phyloP scores from a whole-genome alignment of 805 yeast genomes.

The Kluyveromyces siamensis region DNA sequence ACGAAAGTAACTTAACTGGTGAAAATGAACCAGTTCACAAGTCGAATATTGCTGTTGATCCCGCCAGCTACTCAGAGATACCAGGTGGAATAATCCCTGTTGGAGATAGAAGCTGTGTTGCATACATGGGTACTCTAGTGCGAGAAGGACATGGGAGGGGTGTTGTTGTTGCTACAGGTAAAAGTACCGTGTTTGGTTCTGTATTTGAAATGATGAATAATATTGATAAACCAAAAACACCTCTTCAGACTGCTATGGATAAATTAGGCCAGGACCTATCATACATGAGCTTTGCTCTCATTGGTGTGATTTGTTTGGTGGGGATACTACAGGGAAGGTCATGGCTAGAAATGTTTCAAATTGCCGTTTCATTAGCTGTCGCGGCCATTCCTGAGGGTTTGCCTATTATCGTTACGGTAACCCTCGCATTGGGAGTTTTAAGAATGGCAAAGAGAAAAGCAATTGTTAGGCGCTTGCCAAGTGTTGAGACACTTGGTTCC shows the following conservation, averaged over 20 bases:
- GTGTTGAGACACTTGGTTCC: constrained; percentile 91
- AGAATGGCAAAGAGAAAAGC: constrained; percentile 95
- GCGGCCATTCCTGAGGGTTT: constrained; percentile 99
- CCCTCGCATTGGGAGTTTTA: constrained; percentile 89
- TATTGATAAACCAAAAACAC: constrained; percentile 96
- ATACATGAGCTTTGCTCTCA: constrained; percentile 71
- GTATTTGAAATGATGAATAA: constrained; percentile 93
- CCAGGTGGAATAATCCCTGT: constrained; percentile 39
- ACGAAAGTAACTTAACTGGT: constrained; percentile 93
- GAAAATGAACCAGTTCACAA: constrained; percentile 86
- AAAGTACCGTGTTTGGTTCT: constrained; percentile 84
- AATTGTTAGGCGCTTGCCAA: constrained; percentile 86
- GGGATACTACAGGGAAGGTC: constrained; percentile 89
- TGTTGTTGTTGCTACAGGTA: constrained; percentile 83
- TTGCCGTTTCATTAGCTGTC: constrained; percentile 93
- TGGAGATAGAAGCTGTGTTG: constrained; percentile 67
- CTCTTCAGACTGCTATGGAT: constrained; percentile 92
- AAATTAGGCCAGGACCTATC: constrained; percentile 88
- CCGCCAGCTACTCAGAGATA: constrained; percentile 19
- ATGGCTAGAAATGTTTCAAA: constrained; percentile 97
- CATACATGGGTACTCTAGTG: constrained; percentile 95
- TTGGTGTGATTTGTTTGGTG: constrained; percentile 83
- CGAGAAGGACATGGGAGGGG: constrained; percentile 95
- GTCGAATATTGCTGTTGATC: constrained; percentile 35
- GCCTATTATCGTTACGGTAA: constrained; percentile 96